Conservation (phyloP, 306 rosid genomes). For the Alnus glutinosa region DNA sequence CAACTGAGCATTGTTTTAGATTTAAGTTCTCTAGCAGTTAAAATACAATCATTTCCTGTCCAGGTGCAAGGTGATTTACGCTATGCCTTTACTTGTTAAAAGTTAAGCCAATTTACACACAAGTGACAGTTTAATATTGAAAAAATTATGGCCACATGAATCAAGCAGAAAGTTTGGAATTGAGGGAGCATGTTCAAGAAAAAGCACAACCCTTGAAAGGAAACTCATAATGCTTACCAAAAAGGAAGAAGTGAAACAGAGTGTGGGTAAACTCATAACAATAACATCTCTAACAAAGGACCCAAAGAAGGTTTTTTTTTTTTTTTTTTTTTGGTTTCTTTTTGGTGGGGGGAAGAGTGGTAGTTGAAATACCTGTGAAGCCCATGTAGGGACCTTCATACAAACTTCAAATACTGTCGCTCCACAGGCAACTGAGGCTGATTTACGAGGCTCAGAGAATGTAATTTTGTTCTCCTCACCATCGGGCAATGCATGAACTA, state of each 20-base stretch:
- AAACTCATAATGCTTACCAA: not conserved
- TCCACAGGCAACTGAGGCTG: constrained; percentile 94
- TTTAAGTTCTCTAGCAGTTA: too few species aligned
- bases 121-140: not conserved
- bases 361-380: constrained; percentile 69
- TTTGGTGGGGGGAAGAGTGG: not conserved
- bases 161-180: not conserved
- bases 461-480: constrained; percentile 53
- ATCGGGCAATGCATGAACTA: constrained; percentile 57
- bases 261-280: not conserved
- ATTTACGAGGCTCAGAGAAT: constrained; percentile 81
- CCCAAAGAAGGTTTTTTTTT: not conserved
- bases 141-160: not conserved
- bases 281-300: not conserved
- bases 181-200: not conserved
- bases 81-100: not conserved
- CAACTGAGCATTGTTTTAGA: not conserved
- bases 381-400: constrained; percentile 97
- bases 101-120: not conserved
- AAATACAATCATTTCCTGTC: not conserved
- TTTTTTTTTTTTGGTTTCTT: too few species aligned
- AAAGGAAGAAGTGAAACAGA: not conserved
- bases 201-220: not conserved
- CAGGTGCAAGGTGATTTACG: not conserved
- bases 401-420: constrained; percentile 81